Base-by-base conservation (phyloP, 139 green algal species). In the Chlorella vulgaris region DNA sequence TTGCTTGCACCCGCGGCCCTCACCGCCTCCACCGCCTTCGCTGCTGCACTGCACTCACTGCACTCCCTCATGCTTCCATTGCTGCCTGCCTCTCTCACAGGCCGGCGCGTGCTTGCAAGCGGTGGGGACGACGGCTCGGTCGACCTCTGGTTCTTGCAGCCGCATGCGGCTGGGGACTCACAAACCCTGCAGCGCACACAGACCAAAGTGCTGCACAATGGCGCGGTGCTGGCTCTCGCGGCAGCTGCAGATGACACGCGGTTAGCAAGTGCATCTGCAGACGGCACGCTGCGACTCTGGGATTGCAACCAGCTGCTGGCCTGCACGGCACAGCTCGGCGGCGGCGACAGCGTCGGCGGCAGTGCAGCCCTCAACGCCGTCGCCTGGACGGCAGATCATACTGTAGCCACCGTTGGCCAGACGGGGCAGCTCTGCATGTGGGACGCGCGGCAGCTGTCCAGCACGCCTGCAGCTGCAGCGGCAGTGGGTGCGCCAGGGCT, bases 61-160 rank as follows among this genome's bases (percentile, higher is more conserved):
- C 24, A 19, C 19, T 42, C 28, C 3, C 26, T 28, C 8, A 2
- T 28, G 42, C 6, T 36, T 63, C n/a, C 69, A 4, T 29, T 36
- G 43, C 24, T 19, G 7, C 67, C 7, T 43, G 2, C 39, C 40
- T 74, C 19, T 31, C 6, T 7, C 68, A 53, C 73, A 79, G 73
- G 73, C 3, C 73, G 53, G 35, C 73, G 58, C 38, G 58, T 80
- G 15, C 21, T 70, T n/a, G 74, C 74, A 15, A 70, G 38, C 74
- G 74, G 74, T 58, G 21, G 26, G 7, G 74, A 80, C 39, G 42
- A 55, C 18, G 74, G 74, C 58, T 60, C 58, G 0, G 74, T 80
- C 39, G 74, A 70, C 4, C 74, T 80, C 1, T 80, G 74, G 74
- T 69, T n/a, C n/a, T n/a, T n/a, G n/a, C n/a, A n/a, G n/a, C n/a